Evolutionary conservation across 208 protist species (phyloP).

Genomic region (Ichthyophonus hoferi): DNA sequence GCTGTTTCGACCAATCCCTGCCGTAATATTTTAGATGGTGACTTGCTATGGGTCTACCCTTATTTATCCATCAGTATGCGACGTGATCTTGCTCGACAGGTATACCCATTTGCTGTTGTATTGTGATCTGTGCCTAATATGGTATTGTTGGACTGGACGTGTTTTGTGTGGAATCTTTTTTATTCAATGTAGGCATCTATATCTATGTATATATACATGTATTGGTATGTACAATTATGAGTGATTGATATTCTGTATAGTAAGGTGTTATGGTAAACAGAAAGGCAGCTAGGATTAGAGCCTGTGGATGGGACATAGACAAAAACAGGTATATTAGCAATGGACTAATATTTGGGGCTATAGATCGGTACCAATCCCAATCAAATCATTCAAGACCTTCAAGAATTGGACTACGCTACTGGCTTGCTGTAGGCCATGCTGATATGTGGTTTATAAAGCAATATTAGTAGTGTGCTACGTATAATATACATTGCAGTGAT

Average conservation of each 20-base stretch:
- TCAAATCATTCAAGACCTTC: neutral
- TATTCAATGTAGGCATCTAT: neutral
- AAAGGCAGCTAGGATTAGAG: neutral
- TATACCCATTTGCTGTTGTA: neutral
- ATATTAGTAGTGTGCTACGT: no score
- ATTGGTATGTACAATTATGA: neutral
- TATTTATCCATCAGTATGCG: neutral
- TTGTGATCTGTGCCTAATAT: no score
- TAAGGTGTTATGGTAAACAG: neutral
- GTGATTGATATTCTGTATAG: neutral
- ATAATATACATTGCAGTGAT: no score
- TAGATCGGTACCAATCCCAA: neutral
- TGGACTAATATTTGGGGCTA: neutral
- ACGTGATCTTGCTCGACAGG: neutral
- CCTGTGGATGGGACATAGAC: neutral
- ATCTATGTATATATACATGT: neutral
- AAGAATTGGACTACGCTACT: slow-evolving; percentile 14
- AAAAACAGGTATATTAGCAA: neutral
- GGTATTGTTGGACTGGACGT: no score
- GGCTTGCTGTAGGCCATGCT: neutral
- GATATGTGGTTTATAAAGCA: no score
- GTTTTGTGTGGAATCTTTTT: no score
- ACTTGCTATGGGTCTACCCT: neutral
- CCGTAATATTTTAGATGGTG: slow-evolving; percentile 2
- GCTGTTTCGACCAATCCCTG: neutral